Evolutionary conservation across 306 rosid genomes (phyloP), one percentile per base, ranked within the genome.

Genomic region (Quercus ilex): DNA sequence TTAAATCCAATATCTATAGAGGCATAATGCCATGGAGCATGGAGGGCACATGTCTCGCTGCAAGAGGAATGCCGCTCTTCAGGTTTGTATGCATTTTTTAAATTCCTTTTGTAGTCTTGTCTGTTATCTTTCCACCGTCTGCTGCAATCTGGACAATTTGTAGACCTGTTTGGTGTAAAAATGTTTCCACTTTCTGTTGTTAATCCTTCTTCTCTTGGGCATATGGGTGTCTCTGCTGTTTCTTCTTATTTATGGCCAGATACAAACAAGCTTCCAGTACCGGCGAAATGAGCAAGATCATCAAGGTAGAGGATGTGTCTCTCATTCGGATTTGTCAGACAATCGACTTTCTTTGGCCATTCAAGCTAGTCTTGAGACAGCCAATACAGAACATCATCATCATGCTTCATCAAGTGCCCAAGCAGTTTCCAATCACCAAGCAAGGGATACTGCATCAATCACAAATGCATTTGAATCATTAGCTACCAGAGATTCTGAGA

Each of bases 11-110:
- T 71, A 12, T 59, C 35, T 43, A 9, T 71, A 55, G 65, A 73
- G 77, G 64, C 77, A 73, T 21, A 73, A 73, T 55, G 64, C 77
- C 21, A n/a, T 30, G 26, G 77, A 73, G n/a, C 77, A 73, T 20
- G 43, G 49, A 73, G 77, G 64, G 38, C 41, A 30, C 7, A 55
- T 73, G 59, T 55, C 49, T 17, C 77, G 18, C 0, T 73, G 23
- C 2, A 53, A 25, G 64, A 64, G 63, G 38, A 53, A 73, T 55
- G 49, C 65, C 8, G 65, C 23, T 55, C 77, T 19, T 31, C 64
- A 73, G 77, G 77, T 49, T 30, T 30, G 41, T 55, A 30, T 26
- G 41, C 21, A 26, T 72, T 25, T 65, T 62, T 14, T 8, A 11
- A 14, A 6, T 72, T 53, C 13, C 11, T 3, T 55, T 51, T 31